Evolutionary conservation across 1,139 yeast species (phyloP).

Genomic region (Hansenula sp.): DNA sequence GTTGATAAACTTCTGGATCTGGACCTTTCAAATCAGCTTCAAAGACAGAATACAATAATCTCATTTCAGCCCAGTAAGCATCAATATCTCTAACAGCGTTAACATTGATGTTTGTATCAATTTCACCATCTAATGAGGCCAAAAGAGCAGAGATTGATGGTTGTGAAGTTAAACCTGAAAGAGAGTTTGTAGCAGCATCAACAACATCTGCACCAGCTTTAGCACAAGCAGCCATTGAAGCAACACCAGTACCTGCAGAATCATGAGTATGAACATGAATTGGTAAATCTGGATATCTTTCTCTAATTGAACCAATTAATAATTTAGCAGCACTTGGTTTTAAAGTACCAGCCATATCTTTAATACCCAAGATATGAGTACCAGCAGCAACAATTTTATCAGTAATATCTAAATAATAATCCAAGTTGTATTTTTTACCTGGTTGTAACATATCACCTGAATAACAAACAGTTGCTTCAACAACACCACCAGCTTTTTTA

Average conservation of each 20-base stretch:
- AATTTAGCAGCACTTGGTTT: slow-evolving; percentile 90
- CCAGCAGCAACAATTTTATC: slow-evolving; percentile 89
- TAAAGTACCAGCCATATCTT: slow-evolving; percentile 99
- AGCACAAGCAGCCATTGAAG: slow-evolving; percentile 94
- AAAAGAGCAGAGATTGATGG: slow-evolving; percentile 91
- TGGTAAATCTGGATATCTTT: slow-evolving; percentile 86
- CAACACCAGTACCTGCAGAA: slow-evolving; percentile 99
- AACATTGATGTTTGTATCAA: slow-evolving; percentile 69
- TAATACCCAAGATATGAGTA: slow-evolving; percentile 93
- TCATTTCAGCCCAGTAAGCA: slow-evolving; percentile 97
- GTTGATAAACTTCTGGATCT: slow-evolving; percentile 97
- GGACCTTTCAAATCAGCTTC: slow-evolving; percentile 99
- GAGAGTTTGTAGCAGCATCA: slow-evolving; percentile 94
- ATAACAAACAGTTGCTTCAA: slow-evolving; percentile 97
- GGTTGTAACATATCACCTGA: slow-evolving; percentile 97
- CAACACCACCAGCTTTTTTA: slow-evolving; percentile 97
- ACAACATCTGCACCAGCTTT: slow-evolving; percentile 97
- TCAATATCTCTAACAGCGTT: slow-evolving; percentile 76
- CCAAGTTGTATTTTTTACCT: slow-evolving; percentile 92
- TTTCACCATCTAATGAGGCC: slow-evolving; percentile 86
- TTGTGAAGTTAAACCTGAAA: slow-evolving; percentile 98
- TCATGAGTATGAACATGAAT: slow-evolving; percentile 99
- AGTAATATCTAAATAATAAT: slow-evolving; percentile 77
- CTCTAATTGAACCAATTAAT: slow-evolving; percentile 76
- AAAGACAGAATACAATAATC: slow-evolving; percentile 91